Conservation (phyloP, 495 filamentous ascomycete genomes). For the Lasiosphaeriaceae sp. region DNA sequence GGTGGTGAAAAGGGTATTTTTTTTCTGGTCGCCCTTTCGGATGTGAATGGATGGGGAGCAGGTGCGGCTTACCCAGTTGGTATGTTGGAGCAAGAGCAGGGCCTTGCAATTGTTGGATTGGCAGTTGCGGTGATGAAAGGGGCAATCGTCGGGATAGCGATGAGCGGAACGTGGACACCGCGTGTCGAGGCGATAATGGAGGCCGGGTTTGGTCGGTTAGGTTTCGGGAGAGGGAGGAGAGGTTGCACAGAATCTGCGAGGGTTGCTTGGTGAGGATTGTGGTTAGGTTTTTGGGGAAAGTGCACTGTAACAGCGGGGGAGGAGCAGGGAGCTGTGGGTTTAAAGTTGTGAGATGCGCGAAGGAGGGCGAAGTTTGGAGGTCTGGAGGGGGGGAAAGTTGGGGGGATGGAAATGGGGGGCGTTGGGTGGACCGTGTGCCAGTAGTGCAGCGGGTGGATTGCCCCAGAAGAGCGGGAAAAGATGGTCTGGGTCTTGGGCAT, state of each 20-base stretch:
- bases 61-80: too few relatives aligned
- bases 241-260: constrained; percentile 5
- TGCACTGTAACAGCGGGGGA: constrained; percentile 8
- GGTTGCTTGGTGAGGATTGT: not conserved
- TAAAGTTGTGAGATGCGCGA: constrained; percentile 17
- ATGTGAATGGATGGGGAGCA: too few relatives aligned
- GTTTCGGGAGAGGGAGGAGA: not conserved
- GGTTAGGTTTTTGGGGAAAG: constrained; percentile 10
- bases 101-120: too few relatives aligned
- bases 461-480: constrained; percentile 9
- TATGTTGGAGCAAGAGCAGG: too few relatives aligned
- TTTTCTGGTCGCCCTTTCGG: not conserved
- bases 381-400: constrained; percentile 8
- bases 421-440: not conserved
- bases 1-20: not conserved
- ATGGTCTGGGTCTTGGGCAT: not conserved
- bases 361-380: not conserved
- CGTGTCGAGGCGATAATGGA: not conserved
- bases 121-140: not conserved
- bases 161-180: not conserved
- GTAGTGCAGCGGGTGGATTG: too few relatives aligned
- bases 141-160: not conserved
- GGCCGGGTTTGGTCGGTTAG: constrained; percentile 7
- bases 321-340: constrained; percentile 11
- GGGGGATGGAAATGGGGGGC: constrained; percentile 4